Evolutionary conservation across 257 asterid genomes (phyloP).

Genomic region (Lycium barbarum): DNA sequence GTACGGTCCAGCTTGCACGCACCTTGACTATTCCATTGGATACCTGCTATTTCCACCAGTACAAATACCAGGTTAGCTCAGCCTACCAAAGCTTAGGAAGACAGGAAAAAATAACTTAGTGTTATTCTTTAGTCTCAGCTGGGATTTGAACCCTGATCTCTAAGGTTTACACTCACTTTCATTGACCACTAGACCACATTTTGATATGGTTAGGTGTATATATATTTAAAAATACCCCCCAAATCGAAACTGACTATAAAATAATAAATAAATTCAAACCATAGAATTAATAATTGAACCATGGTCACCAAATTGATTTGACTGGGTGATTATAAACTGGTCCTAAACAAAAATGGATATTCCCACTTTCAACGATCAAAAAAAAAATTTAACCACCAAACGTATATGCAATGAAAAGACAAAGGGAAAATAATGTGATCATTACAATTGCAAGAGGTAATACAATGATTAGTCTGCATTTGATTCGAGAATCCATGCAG

Average conservation of each 20-base stretch:
- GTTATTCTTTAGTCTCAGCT: neutral
- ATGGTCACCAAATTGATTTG: neutral
- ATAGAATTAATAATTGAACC: neutral
- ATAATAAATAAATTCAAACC: neutral
- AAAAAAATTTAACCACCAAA: conserved; percentile 18
- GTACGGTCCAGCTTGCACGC: neutral
- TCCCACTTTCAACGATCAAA: conserved; percentile 5
- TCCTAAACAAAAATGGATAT: conserved; percentile 15
- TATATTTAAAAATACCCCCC: conserved; percentile 11
- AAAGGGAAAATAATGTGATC: conserved; percentile 21
- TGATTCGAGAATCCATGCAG: neutral
- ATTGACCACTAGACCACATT: neutral
- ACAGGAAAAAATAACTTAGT: no score
- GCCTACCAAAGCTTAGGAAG: no score
- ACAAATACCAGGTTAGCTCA: neutral
- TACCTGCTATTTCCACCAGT: neutral
- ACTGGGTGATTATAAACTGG: neutral
- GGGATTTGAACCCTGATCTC: neutral
- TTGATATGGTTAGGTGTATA: neutral
- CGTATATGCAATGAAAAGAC: conserved; percentile 9
- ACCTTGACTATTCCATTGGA: neutral
- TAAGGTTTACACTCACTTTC: neutral
- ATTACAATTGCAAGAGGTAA: neutral
- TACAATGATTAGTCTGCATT: neutral
- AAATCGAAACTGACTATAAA: neutral